phyloP scores from a whole-genome alignment of 805 yeast genomes.

The Pichia sporocuriosa region DNA sequence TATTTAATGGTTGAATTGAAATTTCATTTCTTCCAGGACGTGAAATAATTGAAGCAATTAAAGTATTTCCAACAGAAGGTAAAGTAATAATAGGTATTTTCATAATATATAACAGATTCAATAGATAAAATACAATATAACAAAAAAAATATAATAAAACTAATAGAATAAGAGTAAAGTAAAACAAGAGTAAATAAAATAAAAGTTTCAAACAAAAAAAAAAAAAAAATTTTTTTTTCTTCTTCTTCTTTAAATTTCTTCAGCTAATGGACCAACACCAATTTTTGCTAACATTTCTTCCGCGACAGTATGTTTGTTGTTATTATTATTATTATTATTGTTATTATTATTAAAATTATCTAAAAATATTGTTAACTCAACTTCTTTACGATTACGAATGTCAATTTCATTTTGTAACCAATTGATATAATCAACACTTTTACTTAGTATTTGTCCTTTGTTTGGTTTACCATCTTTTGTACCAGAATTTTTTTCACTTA shows the following conservation, averaged over 20 bases:
- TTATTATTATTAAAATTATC: too few relatives aligned
- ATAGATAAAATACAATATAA: too few relatives aligned
- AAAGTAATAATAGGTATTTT: slow-evolving; percentile 8
- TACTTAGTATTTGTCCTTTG: slow-evolving; percentile 73
- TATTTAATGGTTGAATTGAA: slow-evolving; percentile 34
- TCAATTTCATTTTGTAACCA: slow-evolving; percentile 67
- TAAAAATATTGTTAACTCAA: slow-evolving; percentile 53
- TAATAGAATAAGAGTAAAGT: not conserved
- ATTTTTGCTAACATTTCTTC: slow-evolving; percentile 68
- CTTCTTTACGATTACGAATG: slow-evolving; percentile 70
- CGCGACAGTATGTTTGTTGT: slow-evolving; percentile 58
- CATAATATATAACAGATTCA: not conserved
- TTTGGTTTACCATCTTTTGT: slow-evolving; percentile 82
- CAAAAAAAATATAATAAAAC: not conserved
- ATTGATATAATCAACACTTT: slow-evolving; percentile 67
- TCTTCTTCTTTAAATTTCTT: slow-evolving; percentile 12
- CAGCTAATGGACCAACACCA: slow-evolving; percentile 78
- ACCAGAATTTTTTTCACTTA: slow-evolving; percentile 46
- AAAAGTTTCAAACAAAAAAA: too few relatives aligned
- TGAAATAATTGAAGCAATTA: slow-evolving; percentile 31
- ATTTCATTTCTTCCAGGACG: slow-evolving; percentile 42
- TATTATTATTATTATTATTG: too few relatives aligned
- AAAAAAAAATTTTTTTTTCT: not conserved
- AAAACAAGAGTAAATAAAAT: slow-evolving; percentile 1
- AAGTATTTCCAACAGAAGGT: slow-evolving; percentile 2